These are phyloP conservation scores for Monosporascus ibericus DNA, from an alignment of 2,329 filamentous ascomycete species.

Conservation along the genomic window DNA sequence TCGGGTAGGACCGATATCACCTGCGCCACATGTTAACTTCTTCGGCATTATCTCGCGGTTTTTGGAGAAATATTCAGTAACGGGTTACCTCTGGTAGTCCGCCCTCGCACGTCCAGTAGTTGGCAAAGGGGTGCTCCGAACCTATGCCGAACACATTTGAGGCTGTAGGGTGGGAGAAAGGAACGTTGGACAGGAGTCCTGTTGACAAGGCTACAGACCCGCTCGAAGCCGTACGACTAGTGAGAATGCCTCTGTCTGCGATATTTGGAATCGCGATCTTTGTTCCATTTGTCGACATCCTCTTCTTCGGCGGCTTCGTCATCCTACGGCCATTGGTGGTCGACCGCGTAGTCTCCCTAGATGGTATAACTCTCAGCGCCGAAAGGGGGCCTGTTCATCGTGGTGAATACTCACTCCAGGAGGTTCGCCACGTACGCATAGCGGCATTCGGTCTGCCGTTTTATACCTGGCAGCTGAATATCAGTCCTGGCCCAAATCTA, in stretches of 20 bases:
- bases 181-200: conserved; percentile 64
- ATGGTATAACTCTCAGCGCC: conserved; percentile 4
- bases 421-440: conserved; percentile 74
- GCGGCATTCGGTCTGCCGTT: conserved; percentile 67
- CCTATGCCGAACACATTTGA: conserved; percentile 79
- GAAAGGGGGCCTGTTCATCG: background rate
- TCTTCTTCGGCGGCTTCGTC: conserved; percentile 75
- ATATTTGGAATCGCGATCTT: conserved; percentile 46
- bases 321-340: conserved; percentile 80
- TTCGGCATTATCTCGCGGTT: too few relatives aligned
- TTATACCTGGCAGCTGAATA: conserved; percentile 52
- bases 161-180: conserved; percentile 62
- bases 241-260: conserved; percentile 45
- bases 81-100: conserved; percentile 69
- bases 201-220: conserved; percentile 50
- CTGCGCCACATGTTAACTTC: too few relatives aligned
- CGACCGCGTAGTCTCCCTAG: conserved; percentile 52
- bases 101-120: conserved; percentile 78
- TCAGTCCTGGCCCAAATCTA: conserved; percentile 3
- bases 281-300: conserved; percentile 29
- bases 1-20: conserved; percentile 54
- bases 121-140: conserved; percentile 72
- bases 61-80: background rate
- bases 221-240: conserved; percentile 39
- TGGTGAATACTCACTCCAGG: conserved; percentile 53